Base-by-base conservation (phyloP, 495 filamentous ascomycete species). In the Pseudevernia furfuracea region DNA sequence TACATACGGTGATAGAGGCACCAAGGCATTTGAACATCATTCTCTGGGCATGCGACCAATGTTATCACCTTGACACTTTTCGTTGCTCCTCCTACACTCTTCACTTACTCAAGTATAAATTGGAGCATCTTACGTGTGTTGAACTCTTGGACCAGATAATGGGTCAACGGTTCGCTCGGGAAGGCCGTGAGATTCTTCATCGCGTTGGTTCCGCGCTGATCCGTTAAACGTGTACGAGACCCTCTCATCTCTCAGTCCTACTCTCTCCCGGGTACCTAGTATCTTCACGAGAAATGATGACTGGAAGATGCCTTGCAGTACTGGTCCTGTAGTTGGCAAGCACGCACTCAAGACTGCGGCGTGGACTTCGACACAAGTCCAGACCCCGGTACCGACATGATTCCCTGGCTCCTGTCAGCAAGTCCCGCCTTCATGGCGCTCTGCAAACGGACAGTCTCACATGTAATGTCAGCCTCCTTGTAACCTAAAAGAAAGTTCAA, bases 1-100 rank as follows among this genome's bases (percentile, higher is more conserved):
- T n/a, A n/a, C n/a, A n/a, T n/a, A n/a, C n/a, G n/a, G n/a, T n/a
- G n/a, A n/a, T n/a, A n/a, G n/a, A n/a, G n/a, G n/a, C 19, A 80
- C 64, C 9, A 80, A n/a, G 9, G 36, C 36, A 4, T 37, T 37
- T 10, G 10, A 37, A 37, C 36, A 37, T 10, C 4, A 10, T 37
- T 10, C 4, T 10, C 36, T 10, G 10, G 10, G 36, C 36, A 4
- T 4, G 10, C 36, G 4, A 37, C 4, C 4, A 37, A 10, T 37
- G 36, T 37, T 37, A 10, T 37, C 36, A 37, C 10, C 36, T 37
- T 37, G 10, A 37, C 4, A 10, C 36, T 4, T 37, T 10, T 10
- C 36, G 36, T 37, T 10, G 4, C 36, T 10, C 36, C 36, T 37
- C 36, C 36, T 37, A 4, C 36, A 37, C 36, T 10, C 36, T 37